phyloP scores from a whole-genome alignment of 352 stramenopile species.

The Phytophthora colocasiae region DNA sequence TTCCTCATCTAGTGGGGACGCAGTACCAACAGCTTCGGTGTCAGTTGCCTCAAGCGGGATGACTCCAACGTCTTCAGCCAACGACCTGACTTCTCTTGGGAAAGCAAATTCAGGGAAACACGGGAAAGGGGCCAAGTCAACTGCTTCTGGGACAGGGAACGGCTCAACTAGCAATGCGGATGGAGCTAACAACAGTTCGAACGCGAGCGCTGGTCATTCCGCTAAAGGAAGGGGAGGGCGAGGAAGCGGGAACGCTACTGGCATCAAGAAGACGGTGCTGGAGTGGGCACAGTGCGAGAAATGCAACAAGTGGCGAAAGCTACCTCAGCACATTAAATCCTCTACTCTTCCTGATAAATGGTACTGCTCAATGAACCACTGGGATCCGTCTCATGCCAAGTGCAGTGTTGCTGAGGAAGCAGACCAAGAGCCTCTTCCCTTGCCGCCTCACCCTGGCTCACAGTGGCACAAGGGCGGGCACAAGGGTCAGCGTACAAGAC shows the following conservation, averaged over 20 bases:
- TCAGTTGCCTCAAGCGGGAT: slow-evolving; percentile 6
- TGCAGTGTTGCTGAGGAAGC: slow-evolving; percentile 79
- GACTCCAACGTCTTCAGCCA: slow-evolving; percentile 28
- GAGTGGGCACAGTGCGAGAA: slow-evolving; percentile 97
- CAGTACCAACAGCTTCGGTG: slow-evolving; percentile 21
- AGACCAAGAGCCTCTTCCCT: slow-evolving; percentile 71
- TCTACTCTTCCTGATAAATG: slow-evolving; percentile 95
- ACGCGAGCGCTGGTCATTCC: slow-evolving; percentile 1
- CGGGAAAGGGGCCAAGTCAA: slow-evolving; percentile 31
- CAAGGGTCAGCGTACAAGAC: slow-evolving; percentile 47
- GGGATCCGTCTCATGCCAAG: slow-evolving; percentile 85
- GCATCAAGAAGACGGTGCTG: slow-evolving; percentile 81
- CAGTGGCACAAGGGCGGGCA: slow-evolving; percentile 69
- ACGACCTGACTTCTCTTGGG: slow-evolving; percentile 13
- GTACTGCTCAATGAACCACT: slow-evolving; percentile 97
- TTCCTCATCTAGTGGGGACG: slow-evolving; percentile 18
- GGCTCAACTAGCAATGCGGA: slow-evolving; percentile 7
- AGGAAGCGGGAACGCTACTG: slow-evolving; percentile 14
- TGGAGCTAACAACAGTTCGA: slow-evolving; percentile 14
- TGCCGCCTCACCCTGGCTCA: slow-evolving; percentile 45
- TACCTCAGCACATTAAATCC: slow-evolving; percentile 92
- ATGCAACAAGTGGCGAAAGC: slow-evolving; percentile 96
- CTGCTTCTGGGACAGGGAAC: slow-evolving; percentile 20
- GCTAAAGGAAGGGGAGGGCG: slow-evolving; percentile 36
- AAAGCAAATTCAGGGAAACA: slow-evolving; percentile 33